Evolutionary conservation across 2,329 filamentous ascomycete species (phyloP), one percentile per base, ranked within the genome.

Genomic region (Stylonectria norvegica): DNA sequence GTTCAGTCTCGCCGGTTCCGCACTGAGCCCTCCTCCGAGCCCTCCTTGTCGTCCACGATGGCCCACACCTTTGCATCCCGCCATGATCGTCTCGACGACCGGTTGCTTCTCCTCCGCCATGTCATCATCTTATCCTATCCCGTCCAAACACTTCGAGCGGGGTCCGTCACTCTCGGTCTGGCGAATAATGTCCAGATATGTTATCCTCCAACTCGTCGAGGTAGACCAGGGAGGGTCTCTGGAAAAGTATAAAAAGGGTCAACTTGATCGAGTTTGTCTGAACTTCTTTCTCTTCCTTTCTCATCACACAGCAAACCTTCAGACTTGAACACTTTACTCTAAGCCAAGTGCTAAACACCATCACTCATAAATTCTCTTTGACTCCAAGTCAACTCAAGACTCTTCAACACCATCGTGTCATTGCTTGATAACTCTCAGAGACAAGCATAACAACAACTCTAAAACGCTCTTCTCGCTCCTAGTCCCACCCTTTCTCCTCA

Each of bases 171-270:
- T 48, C 27, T 45, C 47, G 46, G 45, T 61, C 57, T 50, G 57
- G 64, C 69, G 69, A 73, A 72, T 72, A 56, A 61, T 68, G 60
- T 61, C 58, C 53, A 55, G 54, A 56, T 60, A 53, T 64, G 60
- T 68, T 72, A 68, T 71, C 66, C 64, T 62, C 52, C 56, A 53
- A 50, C 56, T 60, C 55, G 49, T 59, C 55, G 50, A 60, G 55
- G 53, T 57, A 57, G 63, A 53, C 61, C 55, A 47, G 53, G 60
- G 58, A 59, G 54, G 59, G 56, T 52, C 52, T 48, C 45, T 45
- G 59, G 61, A 77, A 71, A 76, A 72, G 69, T 83, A 83, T 83
- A 83, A 83, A 83, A 80, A 68, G 76, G 64, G 61, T 59, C 57
- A 60, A 66, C 63, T 65, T 75, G 66, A 66, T 72, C 70, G 53